Percentiles rank a stretch among this genome's conserved stretches.
phyloP scores from a whole-genome alignment of 768 basidiomycete genomes.

The Thelephora aurantiotincta region DNA sequence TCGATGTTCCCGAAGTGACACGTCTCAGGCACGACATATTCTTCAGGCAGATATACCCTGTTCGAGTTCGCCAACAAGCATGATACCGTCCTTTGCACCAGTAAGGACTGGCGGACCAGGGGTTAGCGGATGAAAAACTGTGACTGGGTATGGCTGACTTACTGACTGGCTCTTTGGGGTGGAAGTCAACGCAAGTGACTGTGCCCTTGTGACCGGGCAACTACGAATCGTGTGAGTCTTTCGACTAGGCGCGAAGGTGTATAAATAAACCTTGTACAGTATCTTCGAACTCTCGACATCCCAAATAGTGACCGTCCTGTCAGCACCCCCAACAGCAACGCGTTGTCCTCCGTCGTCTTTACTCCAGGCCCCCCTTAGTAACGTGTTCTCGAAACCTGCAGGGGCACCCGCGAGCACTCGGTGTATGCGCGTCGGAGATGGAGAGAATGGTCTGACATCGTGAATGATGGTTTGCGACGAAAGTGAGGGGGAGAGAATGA shows the following conservation, averaged over 20 bases:
- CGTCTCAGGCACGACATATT: neutral
- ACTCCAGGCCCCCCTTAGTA: slow-evolving; percentile 83
- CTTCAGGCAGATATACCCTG: slow-evolving; percentile 32
- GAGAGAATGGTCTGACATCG: slow-evolving; percentile 89
- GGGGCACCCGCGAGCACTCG: slow-evolving; percentile 73
- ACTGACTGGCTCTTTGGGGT: slow-evolving; percentile 93
- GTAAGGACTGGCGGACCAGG: slow-evolving; percentile 55
- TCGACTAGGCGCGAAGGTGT: neutral
- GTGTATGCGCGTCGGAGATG: slow-evolving; percentile 69
- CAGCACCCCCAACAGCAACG: slow-evolving; percentile 82
- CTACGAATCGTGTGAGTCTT: slow-evolving; percentile 19
- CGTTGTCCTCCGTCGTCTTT: slow-evolving; percentile 68
- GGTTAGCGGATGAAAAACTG: slow-evolving; percentile 27
- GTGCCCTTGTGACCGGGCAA: slow-evolving; percentile 95
- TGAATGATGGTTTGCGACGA: slow-evolving; percentile 84
- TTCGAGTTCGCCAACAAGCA: slow-evolving; percentile 88
- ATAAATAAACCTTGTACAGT: slow-evolving; percentile 56
- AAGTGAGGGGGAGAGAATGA: slow-evolving; percentile 81
- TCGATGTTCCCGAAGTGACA: neutral
- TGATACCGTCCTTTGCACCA: slow-evolving; percentile 83
- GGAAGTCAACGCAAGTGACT: slow-evolving; percentile 91
- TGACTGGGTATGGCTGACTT: slow-evolving; percentile 18
- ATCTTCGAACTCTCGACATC: slow-evolving; percentile 67
- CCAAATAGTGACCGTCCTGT: slow-evolving; percentile 79
- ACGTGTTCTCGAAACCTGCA: slow-evolving; percentile 84